Evolutionary conservation across 2,329 filamentous ascomycete genomes (phyloP), one percentile per base, ranked within the genome.

Genomic region (Didymellaceae sp.): DNA sequence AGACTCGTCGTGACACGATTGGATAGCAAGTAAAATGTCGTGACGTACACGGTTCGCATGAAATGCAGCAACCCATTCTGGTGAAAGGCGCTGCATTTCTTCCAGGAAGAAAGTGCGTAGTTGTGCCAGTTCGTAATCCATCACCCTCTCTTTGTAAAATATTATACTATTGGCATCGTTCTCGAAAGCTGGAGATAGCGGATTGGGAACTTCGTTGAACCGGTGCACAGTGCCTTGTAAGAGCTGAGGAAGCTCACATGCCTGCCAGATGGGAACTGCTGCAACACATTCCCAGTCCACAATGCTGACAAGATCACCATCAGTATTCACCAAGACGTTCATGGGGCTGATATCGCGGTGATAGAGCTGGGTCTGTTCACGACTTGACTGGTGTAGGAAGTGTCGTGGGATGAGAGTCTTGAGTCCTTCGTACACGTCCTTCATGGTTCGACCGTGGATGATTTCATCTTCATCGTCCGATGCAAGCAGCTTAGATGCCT

Each of bases 131-230:
- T 34, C 40, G n/a, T 34, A 44, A 5, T 25, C 10, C 20, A 11
- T 9, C 1, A 43, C 2, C 13, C 20, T 32, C 42, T 63, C 2
- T 21, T 63, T n/a, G 5, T 28, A 14, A 14, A 17, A 33, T n/a
- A 32, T 16, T 10, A 32, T 16, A 17, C 11, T 30, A 13, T 13
- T n/a, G 11, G 26, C 26, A 13, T 30, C 26, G 11, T 6, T n/a
- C 11, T 30, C 11, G n/a, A n/a, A n/a, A n/a, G n/a, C n/a, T n/a
- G n/a, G n/a, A n/a, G n/a, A n/a, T n/a, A n/a, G n/a, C n/a, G n/a
- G n/a, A n/a, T n/a, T n/a, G n/a, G n/a, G n/a, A n/a, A n/a, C n/a
- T n/a, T n/a, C n/a, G n/a, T n/a, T n/a, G n/a, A n/a, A n/a, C n/a
- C n/a, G n/a, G n/a, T n/a, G n/a, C n/a, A n/a, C n/a, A n/a, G n/a